Evolutionary conservation across 768 basidiomycete genomes (phyloP).

Genomic region (Astraeus odoratus): DNA sequence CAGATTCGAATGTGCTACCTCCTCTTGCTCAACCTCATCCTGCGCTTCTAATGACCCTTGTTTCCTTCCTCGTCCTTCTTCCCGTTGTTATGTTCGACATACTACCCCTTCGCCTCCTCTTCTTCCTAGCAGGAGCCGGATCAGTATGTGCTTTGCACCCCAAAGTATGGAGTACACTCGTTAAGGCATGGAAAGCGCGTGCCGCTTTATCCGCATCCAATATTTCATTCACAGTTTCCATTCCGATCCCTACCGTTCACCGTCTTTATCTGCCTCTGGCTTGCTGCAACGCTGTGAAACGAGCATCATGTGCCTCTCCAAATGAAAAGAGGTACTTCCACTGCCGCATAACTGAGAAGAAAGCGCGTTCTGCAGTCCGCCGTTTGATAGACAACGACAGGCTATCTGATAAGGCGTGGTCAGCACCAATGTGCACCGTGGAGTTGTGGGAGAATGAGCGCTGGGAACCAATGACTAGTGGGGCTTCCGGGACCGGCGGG

Average conservation of each 20-base stretch:
- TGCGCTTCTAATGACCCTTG: slow-evolving; percentile 32
- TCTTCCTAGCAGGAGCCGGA: slow-evolving; percentile 27
- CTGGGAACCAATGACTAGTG: slow-evolving; percentile 25
- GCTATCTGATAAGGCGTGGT: slow-evolving; percentile 60
- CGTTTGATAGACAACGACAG: slow-evolving; percentile 55
- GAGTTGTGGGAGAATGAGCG: slow-evolving; percentile 82
- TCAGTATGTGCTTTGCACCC: slow-evolving; percentile 31
- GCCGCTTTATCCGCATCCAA: neutral
- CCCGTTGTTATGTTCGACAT: slow-evolving; percentile 32
- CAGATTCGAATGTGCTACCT: too few relatives aligned
- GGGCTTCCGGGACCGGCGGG: slow-evolving; percentile 4
- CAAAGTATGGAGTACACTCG: slow-evolving; percentile 21
- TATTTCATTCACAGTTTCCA: neutral
- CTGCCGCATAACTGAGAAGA: slow-evolving; percentile 12
- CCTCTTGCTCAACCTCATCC: slow-evolving; percentile 31
- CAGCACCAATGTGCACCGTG: slow-evolving; percentile 55
- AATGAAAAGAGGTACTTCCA: slow-evolving; percentile 8
- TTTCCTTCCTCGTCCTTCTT: slow-evolving; percentile 33
- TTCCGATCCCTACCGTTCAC: neutral
- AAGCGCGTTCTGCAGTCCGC: slow-evolving; percentile 26
- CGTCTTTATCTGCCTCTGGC: neutral
- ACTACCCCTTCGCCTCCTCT: slow-evolving; percentile 43
- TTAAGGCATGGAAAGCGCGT: neutral
- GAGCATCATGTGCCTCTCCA: slow-evolving; percentile 7
- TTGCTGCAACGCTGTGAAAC: slow-evolving; percentile 7